Percentiles rank a stretch among this genome's conserved stretches.
phyloP scores from a whole-genome alignment of 2,329 filamentous ascomycete species.

The Cercospora citrullina region DNA sequence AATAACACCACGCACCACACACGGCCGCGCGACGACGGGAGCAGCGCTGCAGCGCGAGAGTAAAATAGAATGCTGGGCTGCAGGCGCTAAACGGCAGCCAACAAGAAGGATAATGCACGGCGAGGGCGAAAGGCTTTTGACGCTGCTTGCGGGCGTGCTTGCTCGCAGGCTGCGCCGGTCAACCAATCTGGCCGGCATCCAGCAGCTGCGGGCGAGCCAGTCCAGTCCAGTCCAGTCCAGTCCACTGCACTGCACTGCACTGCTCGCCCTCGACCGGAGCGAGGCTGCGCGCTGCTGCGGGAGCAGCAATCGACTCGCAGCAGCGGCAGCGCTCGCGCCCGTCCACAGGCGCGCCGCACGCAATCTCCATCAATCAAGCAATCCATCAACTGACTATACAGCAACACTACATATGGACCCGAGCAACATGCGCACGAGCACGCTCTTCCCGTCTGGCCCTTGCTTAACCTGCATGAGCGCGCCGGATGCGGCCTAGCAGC shows the following conservation, averaged over 20 bases:
- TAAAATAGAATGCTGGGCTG: conserved; percentile 4
- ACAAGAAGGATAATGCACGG: not conserved
- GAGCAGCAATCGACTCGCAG: too few relatives aligned
- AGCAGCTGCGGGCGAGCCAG: not conserved
- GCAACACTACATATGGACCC: not conserved
- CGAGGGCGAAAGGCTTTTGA: not conserved
- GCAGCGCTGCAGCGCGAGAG: not conserved
- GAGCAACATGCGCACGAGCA: conserved; percentile 12
- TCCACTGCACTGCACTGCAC: not conserved
- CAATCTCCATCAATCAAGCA: not conserved
- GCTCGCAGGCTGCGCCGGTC: not conserved
- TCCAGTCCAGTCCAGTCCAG: not conserved
- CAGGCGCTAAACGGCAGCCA: conserved; percentile 10
- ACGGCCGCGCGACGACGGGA: not conserved
- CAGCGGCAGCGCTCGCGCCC: not conserved
- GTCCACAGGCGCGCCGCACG: not conserved
- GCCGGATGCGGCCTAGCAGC: conserved; percentile 15
- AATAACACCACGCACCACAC: not conserved
- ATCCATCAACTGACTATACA: not conserved
- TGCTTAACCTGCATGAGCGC: conserved; percentile 18
- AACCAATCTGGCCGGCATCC: not conserved
- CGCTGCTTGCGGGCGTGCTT: not conserved
- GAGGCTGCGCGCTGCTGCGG: not conserved
- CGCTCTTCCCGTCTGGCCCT: conserved; percentile 11
- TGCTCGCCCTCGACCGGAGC: not conserved